Conservation (phyloP, 164 flowering plant genomes). For the Vitis amurensis region DNA sequence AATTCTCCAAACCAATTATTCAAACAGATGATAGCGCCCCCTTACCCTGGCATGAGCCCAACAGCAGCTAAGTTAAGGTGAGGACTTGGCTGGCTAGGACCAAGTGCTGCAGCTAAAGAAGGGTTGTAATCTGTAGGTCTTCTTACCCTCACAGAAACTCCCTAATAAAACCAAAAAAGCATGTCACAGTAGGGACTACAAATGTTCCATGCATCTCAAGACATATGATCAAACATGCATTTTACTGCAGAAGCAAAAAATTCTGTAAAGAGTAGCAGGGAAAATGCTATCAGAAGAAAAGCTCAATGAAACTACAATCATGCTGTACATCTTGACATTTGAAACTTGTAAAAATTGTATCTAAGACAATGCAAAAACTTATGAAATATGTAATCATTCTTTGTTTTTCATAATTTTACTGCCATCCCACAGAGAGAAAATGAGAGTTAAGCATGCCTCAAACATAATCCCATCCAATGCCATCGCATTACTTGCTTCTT, state of each 20-base stretch:
- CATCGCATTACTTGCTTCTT: constrained; percentile 94
- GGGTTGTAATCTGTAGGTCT: constrained; percentile 92
- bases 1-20: not conserved
- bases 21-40: not conserved
- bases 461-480: constrained; percentile 82
- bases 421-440: not conserved
- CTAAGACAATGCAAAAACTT: too few species aligned
- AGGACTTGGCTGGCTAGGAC: constrained; percentile 87
- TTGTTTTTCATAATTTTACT: too few species aligned
- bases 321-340: too few species aligned
- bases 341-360: too few species aligned
- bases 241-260: too few species aligned
- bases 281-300: too few species aligned
- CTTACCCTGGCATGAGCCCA: constrained; percentile 74
- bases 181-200: not conserved
- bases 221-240: too few species aligned
- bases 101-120: constrained; percentile 82
- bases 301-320: too few species aligned
- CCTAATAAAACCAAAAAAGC: constrained; percentile 36
- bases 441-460: constrained; percentile 49
- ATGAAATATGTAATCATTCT: too few species aligned
- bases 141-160: constrained; percentile 78
- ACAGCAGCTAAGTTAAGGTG: constrained; percentile 78
- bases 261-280: too few species aligned
- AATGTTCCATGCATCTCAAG: too few species aligned